Base-by-base conservation (phyloP, 2,329 filamentous ascomycete species). In the Botrytis galanthina region DNA sequence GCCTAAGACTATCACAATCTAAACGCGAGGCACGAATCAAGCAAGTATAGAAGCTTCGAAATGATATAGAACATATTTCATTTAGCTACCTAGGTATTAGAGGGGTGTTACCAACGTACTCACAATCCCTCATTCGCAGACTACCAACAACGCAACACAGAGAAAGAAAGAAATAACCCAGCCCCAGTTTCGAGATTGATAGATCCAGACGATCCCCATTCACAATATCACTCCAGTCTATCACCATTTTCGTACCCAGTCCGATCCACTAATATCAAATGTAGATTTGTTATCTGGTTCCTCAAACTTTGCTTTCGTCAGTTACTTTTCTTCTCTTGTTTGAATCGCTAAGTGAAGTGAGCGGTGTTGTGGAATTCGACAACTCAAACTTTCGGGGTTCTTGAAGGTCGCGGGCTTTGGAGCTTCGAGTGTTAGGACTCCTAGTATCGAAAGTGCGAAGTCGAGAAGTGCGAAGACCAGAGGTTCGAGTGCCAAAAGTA, bases 1-100 rank as follows among this genome's bases (percentile, higher is more conserved):
- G 10, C 1, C 1, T 18, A 54, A 18, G 3, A n/a, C 18, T 4
- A n/a, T 18, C 14, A 18, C 1, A 0, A 6, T 54, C 12, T 8
- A 54, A 29, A 54, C 6, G 14, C 51, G 6, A 54, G 14, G n/a
- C 51, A 29, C 3, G 14, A 16, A 18, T 29, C n/a, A 54, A 54
- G 5, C 51, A 54, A 29, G 2, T 14, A 54, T 54, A 18, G 16
- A 12, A 29, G 12, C 51, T 35, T 5, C 18, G 0, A 5, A 35
- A 12, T 35, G 0, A 60, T 12, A 22, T 35, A 12, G 18, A 7
- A 3, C 4, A 26, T 32, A 12, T 10, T 12, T 60, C 0, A 22
- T 60, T 35, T 35, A 12, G 32, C 18, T 60, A n/a, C n/a, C n/a
- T n/a, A n/a, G n/a, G n/a, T n/a, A 7, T 12, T 35, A 5, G 2